Evolutionary conservation across 106 monocot species (phyloP).

Genomic region (Vanilla planifolia): DNA sequence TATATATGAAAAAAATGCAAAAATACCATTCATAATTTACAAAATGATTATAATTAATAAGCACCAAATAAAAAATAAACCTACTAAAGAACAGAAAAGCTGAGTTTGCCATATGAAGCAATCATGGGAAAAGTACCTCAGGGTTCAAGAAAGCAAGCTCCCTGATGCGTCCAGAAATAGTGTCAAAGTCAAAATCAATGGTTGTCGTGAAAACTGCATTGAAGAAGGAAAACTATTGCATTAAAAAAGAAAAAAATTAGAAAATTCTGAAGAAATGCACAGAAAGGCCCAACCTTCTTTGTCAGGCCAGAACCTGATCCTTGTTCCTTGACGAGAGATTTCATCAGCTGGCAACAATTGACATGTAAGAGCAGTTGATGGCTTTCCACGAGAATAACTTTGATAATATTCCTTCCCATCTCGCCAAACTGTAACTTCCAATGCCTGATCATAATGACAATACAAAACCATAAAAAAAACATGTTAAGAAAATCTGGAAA

Average conservation of each 20-base stretch:
- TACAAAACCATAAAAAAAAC: background rate
- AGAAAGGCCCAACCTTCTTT: conserved; percentile 48
- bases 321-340: conserved; percentile 54
- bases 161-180: conserved; percentile 85
- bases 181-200: conserved; percentile 75
- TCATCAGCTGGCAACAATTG: conserved; percentile 31
- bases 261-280: background rate
- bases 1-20: no score
- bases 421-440: conserved; percentile 95
- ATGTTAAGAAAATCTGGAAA: no score
- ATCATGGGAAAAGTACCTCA: no score
- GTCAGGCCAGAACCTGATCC: conserved; percentile 95
- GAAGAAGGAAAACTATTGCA: background rate
- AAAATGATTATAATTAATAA: background rate
- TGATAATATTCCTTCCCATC: conserved; percentile 78
- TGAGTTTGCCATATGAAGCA: no score
- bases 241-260: background rate
- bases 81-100: no score
- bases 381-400: conserved; percentile 82
- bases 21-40: no score
- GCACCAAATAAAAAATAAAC: background rate
- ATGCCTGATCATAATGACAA: conserved; percentile 29
- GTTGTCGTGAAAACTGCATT: conserved; percentile 86
- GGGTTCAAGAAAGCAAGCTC: conserved; percentile 97
- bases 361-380: conserved; percentile 53